These are phyloP conservation scores for Blastomyces emzantsi DNA, from an alignment of 2,329 filamentous ascomycete genomes.

Conservation along the genomic window DNA sequence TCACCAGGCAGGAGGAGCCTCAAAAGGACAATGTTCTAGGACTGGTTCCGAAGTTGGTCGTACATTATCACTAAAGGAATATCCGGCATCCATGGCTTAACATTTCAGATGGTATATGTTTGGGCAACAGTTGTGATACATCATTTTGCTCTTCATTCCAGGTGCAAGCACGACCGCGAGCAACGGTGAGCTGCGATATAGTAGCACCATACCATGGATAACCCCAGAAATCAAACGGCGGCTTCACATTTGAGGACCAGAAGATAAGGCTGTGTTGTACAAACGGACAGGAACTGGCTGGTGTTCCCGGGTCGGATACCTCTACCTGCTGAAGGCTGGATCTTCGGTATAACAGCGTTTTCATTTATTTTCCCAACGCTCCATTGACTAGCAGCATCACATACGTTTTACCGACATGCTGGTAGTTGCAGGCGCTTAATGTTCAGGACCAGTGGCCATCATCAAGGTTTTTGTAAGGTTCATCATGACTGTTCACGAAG, in stretches of 20 bases:
- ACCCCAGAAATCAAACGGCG: not conserved
- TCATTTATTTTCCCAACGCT: not conserved
- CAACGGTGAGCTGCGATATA: slow-evolving; percentile 7
- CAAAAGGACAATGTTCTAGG: not conserved
- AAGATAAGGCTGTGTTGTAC: not conserved
- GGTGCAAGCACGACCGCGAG: slow-evolving; percentile 9
- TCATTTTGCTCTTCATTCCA: slow-evolving; percentile 8
- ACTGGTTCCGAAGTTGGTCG: slow-evolving; percentile 5
- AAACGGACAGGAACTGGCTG: not conserved
- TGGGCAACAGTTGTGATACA: not conserved
- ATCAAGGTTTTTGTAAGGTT: slow-evolving; percentile 11
- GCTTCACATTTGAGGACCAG: not conserved
- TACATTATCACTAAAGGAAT: not conserved
- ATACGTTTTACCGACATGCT: slow-evolving; percentile 7
- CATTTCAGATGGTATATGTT: not conserved
- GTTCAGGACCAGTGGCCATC: not conserved
- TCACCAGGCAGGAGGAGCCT: not conserved
- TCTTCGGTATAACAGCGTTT: not conserved
- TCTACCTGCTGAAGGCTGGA: slow-evolving; percentile 1
- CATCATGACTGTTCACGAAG: slow-evolving; percentile 2
- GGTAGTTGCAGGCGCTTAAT: slow-evolving; percentile 17
- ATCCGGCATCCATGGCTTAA: slow-evolving; percentile 5
- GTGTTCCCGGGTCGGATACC: not conserved
- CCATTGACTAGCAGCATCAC: not conserved
- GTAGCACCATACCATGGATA: not conserved